Evolutionary conservation across 2,329 filamentous ascomycete species (phyloP).

Genomic region (Ascochyta koolunga): DNA sequence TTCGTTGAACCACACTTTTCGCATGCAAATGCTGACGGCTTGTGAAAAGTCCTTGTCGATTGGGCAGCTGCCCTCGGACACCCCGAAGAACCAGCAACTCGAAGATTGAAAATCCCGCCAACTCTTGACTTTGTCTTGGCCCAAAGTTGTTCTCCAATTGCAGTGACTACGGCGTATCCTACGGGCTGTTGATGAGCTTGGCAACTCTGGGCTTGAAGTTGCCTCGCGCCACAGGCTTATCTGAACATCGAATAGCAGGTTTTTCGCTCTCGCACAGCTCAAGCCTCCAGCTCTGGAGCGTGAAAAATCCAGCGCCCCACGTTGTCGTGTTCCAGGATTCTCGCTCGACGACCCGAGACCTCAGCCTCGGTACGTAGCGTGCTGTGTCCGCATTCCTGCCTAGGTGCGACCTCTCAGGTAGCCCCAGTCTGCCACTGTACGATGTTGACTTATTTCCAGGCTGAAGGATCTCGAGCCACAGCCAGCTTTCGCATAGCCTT

Average conservation of each 20-base stretch:
- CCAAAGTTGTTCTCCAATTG: conserved; percentile 33
- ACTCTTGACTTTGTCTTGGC: conserved; percentile 39
- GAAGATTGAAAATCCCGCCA: conserved; percentile 21
- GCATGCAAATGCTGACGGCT: not conserved
- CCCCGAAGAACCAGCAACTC: conserved; percentile 25
- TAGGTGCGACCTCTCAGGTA: not conserved
- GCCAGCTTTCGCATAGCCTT: not conserved
- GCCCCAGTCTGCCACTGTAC: not conserved
- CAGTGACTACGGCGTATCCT: conserved; percentile 11
- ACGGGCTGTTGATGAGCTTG: conserved; percentile 30
- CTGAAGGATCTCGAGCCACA: not conserved
- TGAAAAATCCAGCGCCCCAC: not conserved
- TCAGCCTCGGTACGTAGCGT: conserved; percentile 16
- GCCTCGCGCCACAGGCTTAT: conserved; percentile 37
- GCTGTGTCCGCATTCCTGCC: not conserved
- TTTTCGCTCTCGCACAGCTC: not conserved
- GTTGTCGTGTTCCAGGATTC: not conserved
- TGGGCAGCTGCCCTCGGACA: conserved; percentile 26
- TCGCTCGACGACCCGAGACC: conserved; percentile 9
- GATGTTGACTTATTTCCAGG: not conserved
- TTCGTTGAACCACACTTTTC: not conserved
- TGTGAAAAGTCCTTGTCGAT: not conserved
- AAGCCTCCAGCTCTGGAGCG: not conserved
- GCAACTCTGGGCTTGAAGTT: conserved; percentile 34
- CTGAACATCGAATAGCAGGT: conserved; percentile 20